phyloP scores from a whole-genome alignment of 352 stramenopile species.

The Hyaloperonospora arabidopsidis region DNA sequence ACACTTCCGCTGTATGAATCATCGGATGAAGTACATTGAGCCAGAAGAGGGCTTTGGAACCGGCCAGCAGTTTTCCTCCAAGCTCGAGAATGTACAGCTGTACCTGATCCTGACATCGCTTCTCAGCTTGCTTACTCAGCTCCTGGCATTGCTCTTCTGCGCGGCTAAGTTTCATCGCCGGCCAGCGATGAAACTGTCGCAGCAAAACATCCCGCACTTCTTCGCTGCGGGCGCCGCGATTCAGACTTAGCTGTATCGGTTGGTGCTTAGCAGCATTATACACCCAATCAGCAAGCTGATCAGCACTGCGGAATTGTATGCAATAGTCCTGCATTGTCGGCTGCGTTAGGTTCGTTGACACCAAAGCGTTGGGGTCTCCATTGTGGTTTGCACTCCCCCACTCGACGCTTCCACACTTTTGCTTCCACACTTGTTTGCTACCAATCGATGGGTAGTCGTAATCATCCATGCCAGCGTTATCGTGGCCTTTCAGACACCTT shows the following conservation, averaged over 20 bases:
- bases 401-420: too few relatives aligned
- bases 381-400: too few relatives aligned
- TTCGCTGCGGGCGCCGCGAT: conserved; percentile 8
- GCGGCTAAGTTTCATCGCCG: conserved; percentile 11
- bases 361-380: too few relatives aligned
- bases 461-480: too few relatives aligned
- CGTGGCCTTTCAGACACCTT: too few relatives aligned
- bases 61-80: conserved; percentile 12
- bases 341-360: conserved; percentile 1
- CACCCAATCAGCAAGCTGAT: conserved; percentile 19
- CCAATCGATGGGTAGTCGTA: too few relatives aligned
- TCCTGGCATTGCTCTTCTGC: conserved; percentile 5
- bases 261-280: conserved; percentile 15
- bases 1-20: conserved; percentile 3
- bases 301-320: conserved; percentile 4
- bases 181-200: conserved; percentile 25
- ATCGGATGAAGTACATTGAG: conserved; percentile 18
- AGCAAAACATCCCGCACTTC: conserved; percentile 23
- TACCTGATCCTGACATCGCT: conserved; percentile 21
- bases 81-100: conserved; percentile 22
- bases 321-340: background rate
- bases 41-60: conserved; percentile 23
- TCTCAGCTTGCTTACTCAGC: conserved; percentile 4
- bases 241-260: conserved; percentile 19
- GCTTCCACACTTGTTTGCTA: too few relatives aligned